phyloP scores from a whole-genome alignment of 805 yeast species.

The Barnettozyma vustinii region DNA sequence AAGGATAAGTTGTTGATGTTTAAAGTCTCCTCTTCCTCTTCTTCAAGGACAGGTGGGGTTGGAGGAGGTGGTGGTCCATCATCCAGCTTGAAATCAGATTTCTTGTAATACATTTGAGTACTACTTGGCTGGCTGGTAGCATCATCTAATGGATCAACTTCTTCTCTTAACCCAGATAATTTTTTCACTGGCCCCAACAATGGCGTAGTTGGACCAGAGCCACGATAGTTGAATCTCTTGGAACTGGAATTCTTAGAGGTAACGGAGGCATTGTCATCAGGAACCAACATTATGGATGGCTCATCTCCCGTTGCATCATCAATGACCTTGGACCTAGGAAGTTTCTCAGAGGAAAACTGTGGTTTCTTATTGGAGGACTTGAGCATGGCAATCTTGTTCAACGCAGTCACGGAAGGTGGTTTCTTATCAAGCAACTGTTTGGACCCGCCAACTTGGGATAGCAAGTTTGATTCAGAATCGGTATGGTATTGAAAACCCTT shows the following conservation, averaged over 20 bases:
- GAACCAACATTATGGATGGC: constrained; percentile 58
- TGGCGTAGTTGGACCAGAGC: background rate
- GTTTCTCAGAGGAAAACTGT: constrained; percentile 63
- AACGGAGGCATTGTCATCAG: constrained; percentile 29
- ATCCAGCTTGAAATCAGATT: background rate
- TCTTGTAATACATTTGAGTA: background rate
- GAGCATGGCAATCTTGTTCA: constrained; percentile 12
- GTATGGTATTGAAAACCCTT: background rate
- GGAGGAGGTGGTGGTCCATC: constrained; percentile 2
- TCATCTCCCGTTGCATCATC: constrained; percentile 66
- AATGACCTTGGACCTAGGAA: constrained; percentile 61
- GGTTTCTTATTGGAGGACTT: constrained; percentile 37
- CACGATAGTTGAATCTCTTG: constrained; percentile 8
- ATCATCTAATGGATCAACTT: constrained; percentile 8
- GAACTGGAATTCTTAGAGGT: background rate
- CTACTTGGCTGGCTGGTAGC: background rate
- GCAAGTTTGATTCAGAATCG: background rate
- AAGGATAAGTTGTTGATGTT: constrained; percentile 46
- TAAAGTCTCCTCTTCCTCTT: constrained; percentile 14
- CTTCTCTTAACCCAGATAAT: background rate
- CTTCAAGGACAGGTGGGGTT: background rate
- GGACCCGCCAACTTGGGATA: background rate
- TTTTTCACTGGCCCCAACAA: background rate
- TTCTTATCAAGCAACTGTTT: background rate
- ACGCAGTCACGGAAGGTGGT: constrained; percentile 6